phyloP scores from a whole-genome alignment of 495 filamentous ascomycete genomes.

The Thozetella sp. region DNA sequence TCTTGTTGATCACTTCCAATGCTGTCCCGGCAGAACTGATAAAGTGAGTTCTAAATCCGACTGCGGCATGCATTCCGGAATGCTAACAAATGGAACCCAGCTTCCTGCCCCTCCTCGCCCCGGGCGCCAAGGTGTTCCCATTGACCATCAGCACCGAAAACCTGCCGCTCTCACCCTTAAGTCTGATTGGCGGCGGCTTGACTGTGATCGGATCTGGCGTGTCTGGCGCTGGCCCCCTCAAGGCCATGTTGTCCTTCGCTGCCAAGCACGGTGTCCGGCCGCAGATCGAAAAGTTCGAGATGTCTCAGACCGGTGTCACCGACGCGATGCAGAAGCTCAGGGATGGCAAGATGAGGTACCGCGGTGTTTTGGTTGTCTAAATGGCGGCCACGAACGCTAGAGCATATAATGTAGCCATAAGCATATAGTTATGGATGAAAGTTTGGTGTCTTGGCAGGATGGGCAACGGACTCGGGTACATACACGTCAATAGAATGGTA shows the following conservation, averaged over 20 bases:
- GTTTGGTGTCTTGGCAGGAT: too few species aligned
- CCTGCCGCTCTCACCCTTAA: slow-evolving; percentile 56
- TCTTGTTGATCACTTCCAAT: slow-evolving; percentile 51
- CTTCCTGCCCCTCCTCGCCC: slow-evolving; percentile 38
- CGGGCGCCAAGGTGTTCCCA: slow-evolving; percentile 51
- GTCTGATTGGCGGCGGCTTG: slow-evolving; percentile 46
- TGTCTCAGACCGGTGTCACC: slow-evolving; percentile 55
- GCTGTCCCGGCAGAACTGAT: slow-evolving; percentile 43
- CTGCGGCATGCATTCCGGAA: neutral
- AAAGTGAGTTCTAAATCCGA: slow-evolving; percentile 16
- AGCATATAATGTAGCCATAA: neutral
- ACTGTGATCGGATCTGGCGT: slow-evolving; percentile 56
- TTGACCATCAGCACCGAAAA: slow-evolving; percentile 48
- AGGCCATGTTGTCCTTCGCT: slow-evolving; percentile 60
- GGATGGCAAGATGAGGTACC: slow-evolving; percentile 59
- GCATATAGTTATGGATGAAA: too few species aligned
- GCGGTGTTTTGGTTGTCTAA: slow-evolving; percentile 45
- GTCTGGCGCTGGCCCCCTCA: slow-evolving; percentile 46
- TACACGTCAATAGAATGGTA: too few species aligned
- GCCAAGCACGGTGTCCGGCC: slow-evolving; percentile 58
- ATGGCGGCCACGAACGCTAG: neutral
- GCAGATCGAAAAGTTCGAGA: slow-evolving; percentile 54
- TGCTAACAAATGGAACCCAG: neutral
- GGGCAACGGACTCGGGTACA: too few species aligned
- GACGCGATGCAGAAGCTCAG: slow-evolving; percentile 54